These are phyloP conservation scores for Eucalyptus leucophloia DNA, from an alignment of 345 rosid species.

Conservation along the genomic window DNA sequence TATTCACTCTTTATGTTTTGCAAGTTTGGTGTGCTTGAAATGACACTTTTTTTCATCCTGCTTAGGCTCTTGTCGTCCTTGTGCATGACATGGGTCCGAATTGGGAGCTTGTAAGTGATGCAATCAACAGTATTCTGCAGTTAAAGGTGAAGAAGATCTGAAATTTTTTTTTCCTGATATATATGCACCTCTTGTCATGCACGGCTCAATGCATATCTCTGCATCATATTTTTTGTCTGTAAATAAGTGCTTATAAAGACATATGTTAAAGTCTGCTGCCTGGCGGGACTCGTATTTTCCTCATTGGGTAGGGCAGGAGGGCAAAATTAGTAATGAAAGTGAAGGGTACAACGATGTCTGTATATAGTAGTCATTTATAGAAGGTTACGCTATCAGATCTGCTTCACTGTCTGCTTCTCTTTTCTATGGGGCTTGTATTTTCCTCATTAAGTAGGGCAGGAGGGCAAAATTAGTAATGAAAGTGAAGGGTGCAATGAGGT, in stretches of 20 bases:
- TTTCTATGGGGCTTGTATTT: not conserved
- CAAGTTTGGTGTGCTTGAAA: not conserved
- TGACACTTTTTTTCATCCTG: slow-evolving; percentile 1
- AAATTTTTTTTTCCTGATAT: not conserved
- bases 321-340: not conserved
- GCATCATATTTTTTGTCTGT: not conserved
- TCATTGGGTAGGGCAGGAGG: not conserved
- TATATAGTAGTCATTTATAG: not conserved
- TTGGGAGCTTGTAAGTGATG: slow-evolving; percentile 99
- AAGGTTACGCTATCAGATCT: not conserved
- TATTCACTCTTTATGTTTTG: slow-evolving; percentile 2
- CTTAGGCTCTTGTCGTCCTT: slow-evolving; percentile 94
- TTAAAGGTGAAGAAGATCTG: slow-evolving; percentile 46
- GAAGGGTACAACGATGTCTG: not conserved
- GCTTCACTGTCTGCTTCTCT: not conserved
- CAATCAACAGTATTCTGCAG: slow-evolving; percentile 78
- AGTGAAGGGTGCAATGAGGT: not conserved
- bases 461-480: not conserved
- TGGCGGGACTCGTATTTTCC: not conserved
- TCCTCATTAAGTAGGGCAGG: not conserved
- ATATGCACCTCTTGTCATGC: not conserved
- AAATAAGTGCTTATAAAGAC: not conserved
- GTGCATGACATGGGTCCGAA: slow-evolving; percentile 99
- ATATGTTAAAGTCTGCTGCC: not conserved
- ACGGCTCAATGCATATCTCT: not conserved